Evolutionary conservation across 179 eudicot genomes (phyloP).

Genomic region (Beta corolliflora): DNA sequence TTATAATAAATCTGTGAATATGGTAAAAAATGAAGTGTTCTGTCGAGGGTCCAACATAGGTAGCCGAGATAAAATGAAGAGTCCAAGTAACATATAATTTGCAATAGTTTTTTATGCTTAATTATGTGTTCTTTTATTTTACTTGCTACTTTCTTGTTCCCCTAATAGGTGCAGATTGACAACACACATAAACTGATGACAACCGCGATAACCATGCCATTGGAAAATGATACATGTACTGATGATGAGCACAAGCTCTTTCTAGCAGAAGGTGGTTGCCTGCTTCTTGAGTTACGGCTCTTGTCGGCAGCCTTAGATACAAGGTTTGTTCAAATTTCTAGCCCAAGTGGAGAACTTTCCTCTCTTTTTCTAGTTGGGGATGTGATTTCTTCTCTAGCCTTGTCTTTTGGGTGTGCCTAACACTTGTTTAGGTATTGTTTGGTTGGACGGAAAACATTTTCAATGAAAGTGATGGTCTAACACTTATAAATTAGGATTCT

Average conservation of each 20-base stretch:
- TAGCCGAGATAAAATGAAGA: too few species aligned
- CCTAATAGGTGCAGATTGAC: conserved; percentile 32
- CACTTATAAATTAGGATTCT: too few species aligned
- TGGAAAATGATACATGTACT: conserved; percentile 9
- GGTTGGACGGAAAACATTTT: too few species aligned
- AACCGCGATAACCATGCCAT: not conserved
- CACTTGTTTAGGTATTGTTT: too few species aligned
- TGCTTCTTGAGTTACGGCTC: conserved; percentile 36
- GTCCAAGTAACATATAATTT: too few species aligned
- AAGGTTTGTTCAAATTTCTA: conserved; percentile 26
- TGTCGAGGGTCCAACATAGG: too few species aligned
- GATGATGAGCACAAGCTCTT: conserved; percentile 7
- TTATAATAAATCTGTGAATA: too few species aligned
- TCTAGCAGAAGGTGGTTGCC: conserved; percentile 22
- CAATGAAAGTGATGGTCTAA: too few species aligned
- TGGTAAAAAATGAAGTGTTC: too few species aligned
- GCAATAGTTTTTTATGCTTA: not conserved
- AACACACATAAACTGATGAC: conserved; percentile 17
- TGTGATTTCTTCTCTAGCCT: too few species aligned
- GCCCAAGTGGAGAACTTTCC: not conserved
- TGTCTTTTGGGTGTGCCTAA: too few species aligned
- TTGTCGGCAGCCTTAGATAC: conserved; percentile 31
- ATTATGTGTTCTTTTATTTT: not conserved
- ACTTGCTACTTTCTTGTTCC: not conserved
- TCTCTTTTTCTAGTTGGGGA: too few species aligned